Conservation (phyloP, 108 stramenopile species). For the Epithemia pelagica region DNA sequence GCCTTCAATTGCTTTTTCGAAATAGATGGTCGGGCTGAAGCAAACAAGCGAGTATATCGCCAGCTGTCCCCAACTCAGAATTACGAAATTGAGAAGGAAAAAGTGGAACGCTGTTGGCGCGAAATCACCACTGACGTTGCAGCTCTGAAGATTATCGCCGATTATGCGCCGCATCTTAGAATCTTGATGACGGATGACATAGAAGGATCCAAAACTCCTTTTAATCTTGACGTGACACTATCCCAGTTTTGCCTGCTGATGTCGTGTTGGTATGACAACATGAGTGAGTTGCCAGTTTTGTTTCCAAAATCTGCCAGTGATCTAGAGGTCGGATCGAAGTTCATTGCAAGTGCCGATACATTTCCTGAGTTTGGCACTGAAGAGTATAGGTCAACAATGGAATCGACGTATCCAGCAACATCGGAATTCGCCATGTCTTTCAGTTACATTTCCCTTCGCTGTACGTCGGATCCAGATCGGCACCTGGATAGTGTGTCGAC, state of each 20-base stretch:
- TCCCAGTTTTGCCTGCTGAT: conserved; percentile 71
- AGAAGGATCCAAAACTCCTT: conserved; percentile 6
- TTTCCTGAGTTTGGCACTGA: conserved; percentile 78
- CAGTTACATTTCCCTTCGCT: conserved; percentile 37
- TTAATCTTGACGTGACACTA: conserved; percentile 51
- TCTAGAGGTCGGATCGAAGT: conserved; percentile 33
- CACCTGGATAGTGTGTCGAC: conserved; percentile 20
- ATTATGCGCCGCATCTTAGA: conserved; percentile 54
- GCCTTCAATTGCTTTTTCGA: conserved; percentile 10
- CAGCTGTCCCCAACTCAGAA: not conserved
- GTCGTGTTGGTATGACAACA: conserved; percentile 77
- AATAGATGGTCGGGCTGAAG: conserved; percentile 31
- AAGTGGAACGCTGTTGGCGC: conserved; percentile 41
- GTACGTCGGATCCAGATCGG: conserved; percentile 43
- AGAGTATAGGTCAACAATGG: conserved; percentile 38
- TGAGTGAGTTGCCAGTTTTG: conserved; percentile 71
- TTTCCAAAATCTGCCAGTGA: conserved; percentile 48
- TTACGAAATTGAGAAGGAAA: not conserved
- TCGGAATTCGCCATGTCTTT: conserved; percentile 47
- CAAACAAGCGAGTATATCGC: conserved; percentile 34
- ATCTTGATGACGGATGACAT: conserved; percentile 40
- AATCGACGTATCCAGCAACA: conserved; percentile 10
- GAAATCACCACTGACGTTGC: conserved; percentile 46
- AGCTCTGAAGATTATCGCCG: conserved; percentile 40
- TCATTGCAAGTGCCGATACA: conserved; percentile 21